Evolutionary conservation across 768 basidiomycete species (phyloP).

Genomic region (Melanogaster broomeanus): DNA sequence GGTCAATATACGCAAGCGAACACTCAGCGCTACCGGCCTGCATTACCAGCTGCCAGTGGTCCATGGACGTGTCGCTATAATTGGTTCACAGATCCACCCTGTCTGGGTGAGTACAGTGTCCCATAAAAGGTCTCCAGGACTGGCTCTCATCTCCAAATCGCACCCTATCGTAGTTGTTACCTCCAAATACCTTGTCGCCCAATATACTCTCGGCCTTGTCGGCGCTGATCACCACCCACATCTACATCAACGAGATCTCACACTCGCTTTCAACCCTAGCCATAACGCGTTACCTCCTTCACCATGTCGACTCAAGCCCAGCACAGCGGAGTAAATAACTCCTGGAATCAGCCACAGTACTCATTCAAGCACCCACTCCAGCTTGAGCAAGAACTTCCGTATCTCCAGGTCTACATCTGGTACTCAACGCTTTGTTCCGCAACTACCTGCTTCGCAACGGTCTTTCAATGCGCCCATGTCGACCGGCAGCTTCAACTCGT

Average conservation of each 20-base stretch:
- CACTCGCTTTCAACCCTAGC: background rate
- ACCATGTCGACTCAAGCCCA: slow-evolving; percentile 28
- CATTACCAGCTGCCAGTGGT: slow-evolving; percentile 11
- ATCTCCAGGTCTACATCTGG: slow-evolving; percentile 12
- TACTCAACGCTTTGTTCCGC: slow-evolving; percentile 11
- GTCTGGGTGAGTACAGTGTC: background rate
- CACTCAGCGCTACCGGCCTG: background rate
- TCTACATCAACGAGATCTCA: background rate
- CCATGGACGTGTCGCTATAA: background rate
- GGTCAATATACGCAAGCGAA: background rate
- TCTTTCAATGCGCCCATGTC: slow-evolving; percentile 4
- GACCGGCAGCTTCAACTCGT: slow-evolving; percentile 7
- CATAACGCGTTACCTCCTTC: background rate
- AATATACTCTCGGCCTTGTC: slow-evolving; percentile 1
- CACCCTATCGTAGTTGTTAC: no score
- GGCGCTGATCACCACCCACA: slow-evolving; percentile 2
- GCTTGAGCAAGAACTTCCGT: slow-evolving; percentile 29
- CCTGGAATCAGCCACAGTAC: slow-evolving; percentile 22
- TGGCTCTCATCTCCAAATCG: no score
- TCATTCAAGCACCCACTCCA: slow-evolving; percentile 19
- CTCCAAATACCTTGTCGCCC: no score
- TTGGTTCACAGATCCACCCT: background rate
- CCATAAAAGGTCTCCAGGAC: slow-evolving; percentile 12
- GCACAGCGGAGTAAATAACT: slow-evolving; percentile 1
- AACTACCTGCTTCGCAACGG: slow-evolving; percentile 5